phyloP scores from a whole-genome alignment of 1,284 basidiomycete species.

The Naganishia sp. region DNA sequence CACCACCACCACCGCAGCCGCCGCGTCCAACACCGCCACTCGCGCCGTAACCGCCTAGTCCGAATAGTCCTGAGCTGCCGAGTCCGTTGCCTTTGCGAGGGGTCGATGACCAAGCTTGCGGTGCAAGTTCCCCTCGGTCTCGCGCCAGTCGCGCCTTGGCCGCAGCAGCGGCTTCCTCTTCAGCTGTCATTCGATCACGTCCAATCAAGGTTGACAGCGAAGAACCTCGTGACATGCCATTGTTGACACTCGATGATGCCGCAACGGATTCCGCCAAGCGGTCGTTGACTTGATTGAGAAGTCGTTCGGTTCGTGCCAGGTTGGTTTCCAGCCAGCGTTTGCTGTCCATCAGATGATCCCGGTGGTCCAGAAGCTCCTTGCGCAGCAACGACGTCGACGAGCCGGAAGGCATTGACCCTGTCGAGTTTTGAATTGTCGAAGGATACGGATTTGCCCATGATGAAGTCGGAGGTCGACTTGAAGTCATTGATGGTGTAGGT shows the following conservation, averaged over 20 bases:
- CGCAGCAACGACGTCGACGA: constrained; percentile 41
- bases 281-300: constrained; percentile 50
- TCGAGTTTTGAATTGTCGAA: not conserved
- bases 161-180: constrained; percentile 11
- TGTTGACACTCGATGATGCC: constrained; percentile 6
- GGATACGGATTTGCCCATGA: constrained; percentile 28
- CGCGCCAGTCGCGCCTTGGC: constrained; percentile 13
- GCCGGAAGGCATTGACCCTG: constrained; percentile 10
- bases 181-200: constrained; percentile 4
- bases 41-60: constrained; percentile 14
- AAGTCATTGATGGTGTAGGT: not conserved
- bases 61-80: constrained; percentile 13
- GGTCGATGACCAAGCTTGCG: constrained; percentile 17
- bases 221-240: not conserved
- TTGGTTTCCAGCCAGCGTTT: constrained; percentile 53
- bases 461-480: constrained; percentile 7
- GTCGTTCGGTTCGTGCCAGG: constrained; percentile 50
- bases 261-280: constrained; percentile 17
- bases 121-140: constrained; percentile 13
- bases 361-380: constrained; percentile 51
- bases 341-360: constrained; percentile 52
- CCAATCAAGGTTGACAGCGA: constrained; percentile 19
- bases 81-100: constrained; percentile 1
- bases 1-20: not conserved
- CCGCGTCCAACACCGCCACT: not conserved